phyloP scores from a whole-genome alignment of 176 grass and related monocot species.

The Hordeum marinum region DNA sequence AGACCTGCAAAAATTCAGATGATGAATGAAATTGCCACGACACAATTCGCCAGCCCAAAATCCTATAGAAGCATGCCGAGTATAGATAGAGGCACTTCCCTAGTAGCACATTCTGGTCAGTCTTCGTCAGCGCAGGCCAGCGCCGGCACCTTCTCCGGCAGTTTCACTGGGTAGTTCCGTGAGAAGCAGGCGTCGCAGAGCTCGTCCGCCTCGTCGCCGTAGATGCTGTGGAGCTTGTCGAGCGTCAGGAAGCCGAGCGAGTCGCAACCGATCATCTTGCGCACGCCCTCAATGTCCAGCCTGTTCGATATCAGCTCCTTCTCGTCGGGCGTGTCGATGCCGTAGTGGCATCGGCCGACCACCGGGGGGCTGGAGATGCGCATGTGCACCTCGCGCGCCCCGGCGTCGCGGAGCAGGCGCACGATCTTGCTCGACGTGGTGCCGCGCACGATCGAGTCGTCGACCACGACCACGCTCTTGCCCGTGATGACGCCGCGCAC shows the following conservation, averaged over 20 bases:
- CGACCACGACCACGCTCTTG: slow-evolving; percentile 87
- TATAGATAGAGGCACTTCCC: background rate
- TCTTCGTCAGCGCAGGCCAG: slow-evolving; percentile 42
- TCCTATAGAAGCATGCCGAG: slow-evolving; percentile 29
- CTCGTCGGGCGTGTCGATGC: slow-evolving; percentile 81
- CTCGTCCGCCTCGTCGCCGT: slow-evolving; percentile 53
- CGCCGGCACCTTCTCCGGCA: slow-evolving; percentile 30
- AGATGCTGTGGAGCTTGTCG: slow-evolving; percentile 59
- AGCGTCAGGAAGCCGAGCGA: slow-evolving; percentile 86
- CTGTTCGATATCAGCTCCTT: slow-evolving; percentile 82
- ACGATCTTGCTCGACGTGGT: slow-evolving; percentile 98
- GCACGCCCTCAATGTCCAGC: slow-evolving; percentile 60
- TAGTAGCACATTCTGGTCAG: slow-evolving; percentile 12
- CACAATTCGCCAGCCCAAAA: slow-evolving; percentile 34
- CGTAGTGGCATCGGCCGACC: slow-evolving; percentile 77
- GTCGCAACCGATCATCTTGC: slow-evolving; percentile 65
- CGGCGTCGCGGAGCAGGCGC: slow-evolving; percentile 61
- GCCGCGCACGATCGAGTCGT: slow-evolving; percentile 90
- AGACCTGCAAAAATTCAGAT: slow-evolving; percentile 15
- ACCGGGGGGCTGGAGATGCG: slow-evolving; percentile 88
- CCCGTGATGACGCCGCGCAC: slow-evolving; percentile 68
- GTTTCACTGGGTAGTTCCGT: slow-evolving; percentile 59
- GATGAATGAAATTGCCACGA: slow-evolving; percentile 30
- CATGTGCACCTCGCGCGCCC: slow-evolving; percentile 96
- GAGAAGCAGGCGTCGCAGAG: slow-evolving; percentile 90